Evolutionary conservation across 1,284 basidiomycete species (phyloP), one percentile per base, ranked within the genome.

Genomic region (Irpex sp.): DNA sequence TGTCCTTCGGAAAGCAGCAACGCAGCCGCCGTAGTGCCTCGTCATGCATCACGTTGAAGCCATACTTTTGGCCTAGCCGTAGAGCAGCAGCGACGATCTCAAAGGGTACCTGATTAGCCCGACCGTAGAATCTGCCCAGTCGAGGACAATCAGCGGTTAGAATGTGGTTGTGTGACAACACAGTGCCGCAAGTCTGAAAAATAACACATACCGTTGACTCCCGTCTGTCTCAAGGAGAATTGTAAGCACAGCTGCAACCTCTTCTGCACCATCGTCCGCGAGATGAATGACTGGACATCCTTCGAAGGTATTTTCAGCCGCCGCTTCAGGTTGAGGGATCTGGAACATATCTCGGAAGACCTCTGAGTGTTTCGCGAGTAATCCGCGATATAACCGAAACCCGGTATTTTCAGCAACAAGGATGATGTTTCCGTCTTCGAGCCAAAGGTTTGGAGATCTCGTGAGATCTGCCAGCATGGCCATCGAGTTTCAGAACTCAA

Each of bases 31-130:
- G 52, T 15, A 61, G 17, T 1, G 62, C 66, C 26, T 64, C 65
- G 21, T 38, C 19, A 13, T 52, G 38, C 26, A 66, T 13, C 7
- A 54, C 44, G 3, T 34, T 26, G 52, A 64, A 21, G 11, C 58
- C 11, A 49, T 67, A 67, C 51, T 67, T 66, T 8, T 19, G 26
- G 51, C 62, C 65, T 9, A 67, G 17, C 6, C 57, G 44, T 15
- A 64, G 49, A n/a, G 62, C 19, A 48, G 64, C 62, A 9, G 57
- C 59, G n/a, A 62, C 55, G 7, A 26, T 59, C n/a, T 9, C 36
- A 26, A 64, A 58, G 9, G 58, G 44, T 11, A 47, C 44, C n/a
- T 47, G 44, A 26, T 26, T 26, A 26, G 3, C 26, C 26, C 26
- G 26, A 26, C 26, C 26, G 4, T 26, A 26, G 26, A 26, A 26